phyloP scores from a whole-genome alignment of 306 rosid genomes.

The Rubus idaeus region DNA sequence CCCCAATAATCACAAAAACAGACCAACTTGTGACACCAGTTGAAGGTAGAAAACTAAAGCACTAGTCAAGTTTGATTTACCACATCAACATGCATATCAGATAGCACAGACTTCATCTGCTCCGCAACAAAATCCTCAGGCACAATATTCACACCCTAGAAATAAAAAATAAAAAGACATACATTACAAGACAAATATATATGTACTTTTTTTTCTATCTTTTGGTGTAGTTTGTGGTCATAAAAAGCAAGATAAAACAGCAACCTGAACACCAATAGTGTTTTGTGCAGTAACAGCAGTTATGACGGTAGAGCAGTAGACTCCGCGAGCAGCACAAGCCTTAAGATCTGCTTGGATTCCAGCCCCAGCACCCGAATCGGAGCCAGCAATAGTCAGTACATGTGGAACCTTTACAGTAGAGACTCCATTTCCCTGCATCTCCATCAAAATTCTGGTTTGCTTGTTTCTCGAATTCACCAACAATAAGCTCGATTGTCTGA shows the following conservation, averaged over 20 bases:
- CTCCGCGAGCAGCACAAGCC: constrained; percentile 79
- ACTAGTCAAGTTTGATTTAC: constrained; percentile 44
- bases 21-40: neutral
- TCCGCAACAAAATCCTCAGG: constrained; percentile 67
- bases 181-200: too few species aligned
- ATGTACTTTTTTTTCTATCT: too few species aligned
- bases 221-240: neutral
- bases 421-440: constrained; percentile 33
- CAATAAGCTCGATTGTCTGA: constrained; percentile 11
- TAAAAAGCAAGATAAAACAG: constrained; percentile 18
- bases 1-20: neutral
- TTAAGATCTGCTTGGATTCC: constrained; percentile 95
- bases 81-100: constrained; percentile 93
- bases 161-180: constrained; percentile 10
- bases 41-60: constrained; percentile 4
- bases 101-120: constrained; percentile 79
- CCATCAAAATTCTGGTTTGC: constrained; percentile 12
- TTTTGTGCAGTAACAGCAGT: constrained; percentile 95
- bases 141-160: constrained; percentile 61
- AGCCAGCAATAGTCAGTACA: constrained; percentile 80
- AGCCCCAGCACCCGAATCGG: constrained; percentile 92
- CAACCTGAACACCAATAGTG: constrained; percentile 91
- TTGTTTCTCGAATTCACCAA: neutral
- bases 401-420: constrained; percentile 53
- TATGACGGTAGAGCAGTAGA: constrained; percentile 88